A percentile compares a stretch with the other conserved stretches of the same genome.
Conservation (phyloP, 805 yeast species). For the Limtongozyma cylindracea region DNA sequence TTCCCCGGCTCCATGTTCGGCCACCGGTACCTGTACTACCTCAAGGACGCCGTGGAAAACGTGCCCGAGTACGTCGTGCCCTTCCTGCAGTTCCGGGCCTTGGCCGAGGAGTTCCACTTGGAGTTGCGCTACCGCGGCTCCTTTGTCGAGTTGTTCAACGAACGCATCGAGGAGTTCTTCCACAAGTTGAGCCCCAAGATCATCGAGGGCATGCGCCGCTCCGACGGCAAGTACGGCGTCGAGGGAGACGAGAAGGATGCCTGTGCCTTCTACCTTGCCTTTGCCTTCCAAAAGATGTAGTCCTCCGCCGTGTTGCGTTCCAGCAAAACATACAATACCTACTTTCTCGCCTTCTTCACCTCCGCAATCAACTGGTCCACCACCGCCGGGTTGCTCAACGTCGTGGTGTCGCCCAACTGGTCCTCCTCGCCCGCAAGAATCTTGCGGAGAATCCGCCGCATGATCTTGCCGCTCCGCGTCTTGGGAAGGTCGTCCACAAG, state of each 20-base stretch:
- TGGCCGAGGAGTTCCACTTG: slow-evolving; percentile 68
- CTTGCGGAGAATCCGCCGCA: slow-evolving; percentile 71
- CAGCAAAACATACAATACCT: too few species aligned
- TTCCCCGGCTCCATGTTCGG: slow-evolving; percentile 86
- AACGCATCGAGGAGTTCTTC: slow-evolving; percentile 49
- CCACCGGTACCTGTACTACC: slow-evolving; percentile 53
- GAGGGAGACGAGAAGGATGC: slow-evolving; percentile 81
- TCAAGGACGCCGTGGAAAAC: slow-evolving; percentile 85
- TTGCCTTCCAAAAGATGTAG: slow-evolving; percentile 54
- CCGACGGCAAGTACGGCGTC: slow-evolving; percentile 66
- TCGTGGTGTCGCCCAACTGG: slow-evolving; percentile 58
- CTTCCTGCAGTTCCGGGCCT: slow-evolving; percentile 58
- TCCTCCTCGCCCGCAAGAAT: slow-evolving; percentile 53
- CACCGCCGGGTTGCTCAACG: slow-evolving; percentile 38
- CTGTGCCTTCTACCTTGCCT: slow-evolving; percentile 67
- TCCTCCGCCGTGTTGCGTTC: too few species aligned
- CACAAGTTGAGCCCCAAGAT: slow-evolving; percentile 29
- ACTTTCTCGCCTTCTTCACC: too few species aligned
- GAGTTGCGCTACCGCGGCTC: slow-evolving; percentile 48
- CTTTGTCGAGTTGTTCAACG: slow-evolving; percentile 60
- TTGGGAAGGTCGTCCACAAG: slow-evolving; percentile 61
- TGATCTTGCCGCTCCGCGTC: slow-evolving; percentile 70
- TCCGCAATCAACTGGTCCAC: too few species aligned
- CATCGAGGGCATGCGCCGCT: slow-evolving; percentile 42
- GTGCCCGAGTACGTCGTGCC: slow-evolving; percentile 96